These are phyloP conservation scores for Penicillium tannophilum DNA, from an alignment of 495 filamentous ascomycete genomes.

Conservation along the genomic window DNA sequence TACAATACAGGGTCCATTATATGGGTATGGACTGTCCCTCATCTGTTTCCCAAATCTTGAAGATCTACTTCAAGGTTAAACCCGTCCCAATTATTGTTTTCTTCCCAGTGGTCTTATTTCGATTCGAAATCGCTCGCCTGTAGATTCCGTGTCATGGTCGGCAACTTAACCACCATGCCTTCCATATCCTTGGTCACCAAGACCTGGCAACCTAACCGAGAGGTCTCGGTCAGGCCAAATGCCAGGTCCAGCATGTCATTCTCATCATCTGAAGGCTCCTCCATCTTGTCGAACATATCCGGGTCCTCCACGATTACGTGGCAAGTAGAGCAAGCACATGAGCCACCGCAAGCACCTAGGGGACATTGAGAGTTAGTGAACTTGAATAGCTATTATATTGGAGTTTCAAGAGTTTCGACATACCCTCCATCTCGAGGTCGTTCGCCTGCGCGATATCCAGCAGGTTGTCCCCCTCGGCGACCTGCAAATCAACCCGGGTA, in stretches of 20 bases:
- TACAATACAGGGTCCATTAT: conserved; percentile 30
- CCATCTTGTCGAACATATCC: conserved; percentile 85
- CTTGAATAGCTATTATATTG: not conserved
- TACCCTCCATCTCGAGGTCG: conserved; percentile 96
- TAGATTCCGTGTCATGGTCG: conserved; percentile 92
- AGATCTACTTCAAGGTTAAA: conserved; percentile 10
- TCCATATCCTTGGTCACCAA: conserved; percentile 87
- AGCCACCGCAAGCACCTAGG: conserved; percentile 86
- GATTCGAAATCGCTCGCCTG: conserved; percentile 87
- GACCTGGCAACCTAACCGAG: conserved; percentile 93
- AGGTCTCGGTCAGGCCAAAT: conserved; percentile 95
- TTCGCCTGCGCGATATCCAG: conserved; percentile 92
- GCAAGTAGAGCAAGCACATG: conserved; percentile 95
- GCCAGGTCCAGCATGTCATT: conserved; percentile 99
- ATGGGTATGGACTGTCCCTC: conserved; percentile 15
- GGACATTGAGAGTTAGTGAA: not conserved
- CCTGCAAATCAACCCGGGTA: conserved; percentile 70
- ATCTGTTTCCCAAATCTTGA: conserved; percentile 2
- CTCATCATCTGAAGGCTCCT: conserved; percentile 94
- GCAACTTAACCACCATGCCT: conserved; percentile 79
- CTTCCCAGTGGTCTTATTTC: conserved; percentile 28
- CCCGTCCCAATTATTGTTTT: not conserved
- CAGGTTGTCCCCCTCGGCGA: conserved; percentile 84
- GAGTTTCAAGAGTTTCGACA: conserved; percentile 11
- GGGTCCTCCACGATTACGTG: conserved; percentile 89